Base-by-base conservation (phyloP, 352 stramenopile genomes). In the Phytophthora colocasiae region DNA sequence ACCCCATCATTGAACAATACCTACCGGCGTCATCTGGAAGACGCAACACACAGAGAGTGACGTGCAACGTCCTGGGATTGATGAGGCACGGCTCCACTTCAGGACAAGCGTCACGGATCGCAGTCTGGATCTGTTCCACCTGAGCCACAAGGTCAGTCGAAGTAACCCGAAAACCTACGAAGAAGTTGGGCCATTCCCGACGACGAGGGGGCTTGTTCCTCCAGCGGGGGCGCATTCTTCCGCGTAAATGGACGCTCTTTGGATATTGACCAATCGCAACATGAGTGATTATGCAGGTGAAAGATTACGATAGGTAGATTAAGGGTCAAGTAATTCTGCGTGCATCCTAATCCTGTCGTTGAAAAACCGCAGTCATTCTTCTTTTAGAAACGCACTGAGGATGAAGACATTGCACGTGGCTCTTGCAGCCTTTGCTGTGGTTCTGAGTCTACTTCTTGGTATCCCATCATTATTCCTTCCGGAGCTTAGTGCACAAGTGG, bases 1-100 rank as follows among this genome's bases (percentile, higher is more conserved):
- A 36, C 32, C 6, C 2, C n/a, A 47, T 32, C 19, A 1, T 4
- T 17, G 9, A 55, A 15, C 38, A 53, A 58, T 9, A 24, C 3
- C 31, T 24, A 63, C 75, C 69, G 60, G 72, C 39, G 2, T 77
- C 67, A 22, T 82, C 59, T 0, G 31, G 4, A 19, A 84, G 58
- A 38, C 60, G 64, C 41, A 87, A 39, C 49, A 81, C 48, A 50
- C 75, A 87, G 17, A 87, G 65, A 38, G 78, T 87, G 24, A 87
- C 73, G 61, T 87, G 78, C 19, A 84, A 49, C 26, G 78, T 79
- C 10, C 54, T 60, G 6, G 71, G 63, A 43, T 87, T 73, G 7
- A 83, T 63, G 24, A 87, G 50, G 45, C 69, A 84, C 17, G 56
- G 39, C 12, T 58, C 46, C 7, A 71, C 44, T 5, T 75, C 70